Conservation (phyloP, 352 stramenopile species). For the Thalassiosira ordinaria region DNA sequence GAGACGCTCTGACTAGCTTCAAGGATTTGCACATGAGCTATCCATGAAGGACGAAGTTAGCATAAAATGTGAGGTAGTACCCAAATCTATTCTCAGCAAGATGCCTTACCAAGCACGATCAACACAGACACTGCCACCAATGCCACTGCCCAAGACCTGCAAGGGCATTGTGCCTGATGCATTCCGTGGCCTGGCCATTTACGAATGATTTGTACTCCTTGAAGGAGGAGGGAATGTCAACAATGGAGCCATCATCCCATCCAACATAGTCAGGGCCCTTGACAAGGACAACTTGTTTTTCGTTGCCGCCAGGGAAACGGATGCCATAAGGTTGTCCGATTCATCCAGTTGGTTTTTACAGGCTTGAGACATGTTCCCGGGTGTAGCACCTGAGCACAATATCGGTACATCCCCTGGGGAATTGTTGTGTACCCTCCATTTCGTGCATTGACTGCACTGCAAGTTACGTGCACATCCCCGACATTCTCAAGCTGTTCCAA, state of each 20-base stretch:
- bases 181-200: conserved; percentile 62
- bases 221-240: conserved; percentile 29
- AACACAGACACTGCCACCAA: conserved; percentile 62
- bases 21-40: conserved; percentile 55
- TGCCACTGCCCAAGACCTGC: conserved; percentile 45
- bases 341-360: conserved; percentile 62
- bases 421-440: conserved; percentile 95
- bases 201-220: conserved; percentile 61
- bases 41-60: conserved; percentile 40
- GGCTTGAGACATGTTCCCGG: conserved; percentile 64
- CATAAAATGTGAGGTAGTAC: conserved; percentile 72
- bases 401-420: too few species aligned
- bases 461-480: conserved; percentile 91
- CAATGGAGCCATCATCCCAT: conserved; percentile 63
- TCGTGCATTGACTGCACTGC: conserved; percentile 87
- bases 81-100: conserved; percentile 78
- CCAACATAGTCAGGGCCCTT: conserved; percentile 72
- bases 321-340: conserved; percentile 42
- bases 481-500: conserved; percentile 93
- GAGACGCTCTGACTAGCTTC: conserved; percentile 60
- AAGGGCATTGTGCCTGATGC: conserved; percentile 75
- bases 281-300: conserved; percentile 66
- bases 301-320: conserved; percentile 54
- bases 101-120: conserved; percentile 58
- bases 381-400: conserved; percentile 73